Conservation (phyloP, 1,284 basidiomycete species). For the Cutaneotrichosporon spelunceum region DNA sequence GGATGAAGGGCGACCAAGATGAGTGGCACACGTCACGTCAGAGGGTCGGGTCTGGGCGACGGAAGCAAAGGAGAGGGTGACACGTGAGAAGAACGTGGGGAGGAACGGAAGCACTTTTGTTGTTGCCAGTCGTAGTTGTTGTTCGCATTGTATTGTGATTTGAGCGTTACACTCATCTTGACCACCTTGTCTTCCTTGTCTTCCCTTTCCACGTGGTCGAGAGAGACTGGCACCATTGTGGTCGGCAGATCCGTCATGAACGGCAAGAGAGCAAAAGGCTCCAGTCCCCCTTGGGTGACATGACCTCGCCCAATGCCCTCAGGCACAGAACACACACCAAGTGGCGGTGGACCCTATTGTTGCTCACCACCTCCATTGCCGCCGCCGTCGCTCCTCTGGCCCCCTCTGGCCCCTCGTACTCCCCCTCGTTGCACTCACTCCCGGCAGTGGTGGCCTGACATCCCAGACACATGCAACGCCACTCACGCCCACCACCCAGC, state of each 20-base stretch:
- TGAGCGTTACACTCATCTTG: no score
- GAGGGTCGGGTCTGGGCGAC: no score
- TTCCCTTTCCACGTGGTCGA: background rate
- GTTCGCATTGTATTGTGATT: no score
- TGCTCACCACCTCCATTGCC: background rate
- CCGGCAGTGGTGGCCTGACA: background rate
- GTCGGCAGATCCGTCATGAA: background rate
- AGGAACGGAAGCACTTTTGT: background rate
- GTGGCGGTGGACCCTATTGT: background rate
- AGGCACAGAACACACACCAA: background rate
- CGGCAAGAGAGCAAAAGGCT: background rate
- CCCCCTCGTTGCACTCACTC: background rate
- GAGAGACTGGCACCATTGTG: background rate
- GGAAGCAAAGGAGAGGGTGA: no score
- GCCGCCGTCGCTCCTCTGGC: background rate
- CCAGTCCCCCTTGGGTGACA: background rate
- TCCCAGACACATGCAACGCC: background rate
- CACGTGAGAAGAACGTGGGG: no score
- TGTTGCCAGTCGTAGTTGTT: no score
- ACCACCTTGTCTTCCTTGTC: no score
- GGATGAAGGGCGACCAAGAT: no score
- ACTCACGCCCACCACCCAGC: background rate
- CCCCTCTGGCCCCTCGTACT: background rate
- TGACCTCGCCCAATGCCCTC: background rate
- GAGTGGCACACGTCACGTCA: no score